Evolutionary conservation across 1,284 basidiomycete species (phyloP), one percentile per base, ranked within the genome.

Genomic region (Laetiporus sulphureus): DNA sequence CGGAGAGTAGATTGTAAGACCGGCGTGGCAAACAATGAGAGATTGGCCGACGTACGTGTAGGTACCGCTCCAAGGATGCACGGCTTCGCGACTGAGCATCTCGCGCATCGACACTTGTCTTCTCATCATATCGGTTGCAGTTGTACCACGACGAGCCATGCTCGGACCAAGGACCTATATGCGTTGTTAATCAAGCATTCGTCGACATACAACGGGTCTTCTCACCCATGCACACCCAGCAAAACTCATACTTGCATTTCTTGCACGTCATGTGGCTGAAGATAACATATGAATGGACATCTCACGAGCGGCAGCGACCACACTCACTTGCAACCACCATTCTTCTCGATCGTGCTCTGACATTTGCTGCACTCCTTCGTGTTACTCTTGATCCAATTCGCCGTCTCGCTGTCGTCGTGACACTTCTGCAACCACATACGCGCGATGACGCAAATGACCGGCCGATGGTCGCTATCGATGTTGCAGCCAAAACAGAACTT

Each of bases 371-470:
- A 99, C 64, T 99, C 95, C 70, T 99, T 98, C 38, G 95, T 99
- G 62, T 99, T 97, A 53, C 93, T 97, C 73, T 90, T 91, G 68
- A 99, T 94, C 95, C 95, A 99, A 62, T 99, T 98, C 30, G 93
- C 91, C 15, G 95, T 99, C 71, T 99, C 96, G 52, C 88, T 92
- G 60, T 99, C 95, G 61, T 99, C 95, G 42, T 83, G 81, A 64
- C 95, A 98, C 65, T 99, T 99, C 75, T 90, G 91, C 57, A 96
- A 67, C 96, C 96, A 99, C 66, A 92, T 75, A 69, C 77, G 86
- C 53, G 93, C 91, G 20, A 96, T 83, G 8, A 69, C 72, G 65
- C 95, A 99, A 36, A 96, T 77, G 33, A 95, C 82, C 0, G 95
- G 95, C 22, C 92, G 77, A 61, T 99, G 95, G 56, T 95, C 92